These are phyloP conservation scores for Medicago ruthenica DNA, from an alignment of 306 rosid species.

Conservation along the genomic window DNA sequence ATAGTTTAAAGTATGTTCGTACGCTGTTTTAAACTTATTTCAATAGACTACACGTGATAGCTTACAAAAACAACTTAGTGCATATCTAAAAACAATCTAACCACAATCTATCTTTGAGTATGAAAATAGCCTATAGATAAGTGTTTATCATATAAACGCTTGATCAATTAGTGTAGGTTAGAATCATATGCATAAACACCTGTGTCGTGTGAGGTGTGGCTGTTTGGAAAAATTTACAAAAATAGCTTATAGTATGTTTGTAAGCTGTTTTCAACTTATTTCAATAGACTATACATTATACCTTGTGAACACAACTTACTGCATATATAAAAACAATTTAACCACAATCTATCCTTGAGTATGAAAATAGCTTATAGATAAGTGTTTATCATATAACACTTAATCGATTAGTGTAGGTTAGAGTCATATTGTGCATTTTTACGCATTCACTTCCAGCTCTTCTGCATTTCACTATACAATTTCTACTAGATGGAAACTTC, in stretches of 20 bases:
- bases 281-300: background rate
- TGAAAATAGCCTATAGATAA: background rate
- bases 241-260: background rate
- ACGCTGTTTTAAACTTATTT: background rate
- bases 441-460: background rate
- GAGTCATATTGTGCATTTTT: background rate
- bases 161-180: background rate
- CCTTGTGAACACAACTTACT: background rate
- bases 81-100: background rate
- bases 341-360: background rate
- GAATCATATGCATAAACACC: background rate
- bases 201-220: background rate
- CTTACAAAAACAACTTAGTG: background rate
- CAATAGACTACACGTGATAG: background rate
- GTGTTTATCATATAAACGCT: background rate
- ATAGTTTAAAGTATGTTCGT: background rate
- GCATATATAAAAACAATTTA: background rate
- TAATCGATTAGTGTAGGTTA: background rate
- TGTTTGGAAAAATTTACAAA: background rate
- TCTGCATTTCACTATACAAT: slow-evolving; percentile 1
- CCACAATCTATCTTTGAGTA: background rate
- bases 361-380: background rate
- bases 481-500: slow-evolving; percentile 26
- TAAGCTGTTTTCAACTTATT: background rate
- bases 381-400: background rate